Percentiles rank a stretch among this genome's conserved stretches.
Conservation (phyloP, 176 grass and related monocot genomes). For the Zoysia japonica region DNA sequence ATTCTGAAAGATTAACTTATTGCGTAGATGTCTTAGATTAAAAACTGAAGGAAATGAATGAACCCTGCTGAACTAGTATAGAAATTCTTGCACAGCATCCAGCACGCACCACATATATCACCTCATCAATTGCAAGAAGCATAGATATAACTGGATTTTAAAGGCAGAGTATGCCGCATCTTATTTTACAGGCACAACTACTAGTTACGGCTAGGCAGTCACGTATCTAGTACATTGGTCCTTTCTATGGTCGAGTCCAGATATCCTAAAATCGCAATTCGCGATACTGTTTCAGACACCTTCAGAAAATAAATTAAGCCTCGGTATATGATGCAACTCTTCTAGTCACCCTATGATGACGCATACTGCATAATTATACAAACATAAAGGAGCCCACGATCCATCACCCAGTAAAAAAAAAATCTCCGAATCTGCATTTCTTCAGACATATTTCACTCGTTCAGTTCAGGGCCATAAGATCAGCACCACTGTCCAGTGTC, state of each 20-base stretch:
- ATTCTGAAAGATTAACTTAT: conserved; percentile 1
- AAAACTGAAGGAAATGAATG: not conserved
- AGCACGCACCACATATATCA: conserved; percentile 1
- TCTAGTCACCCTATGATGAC: not conserved
- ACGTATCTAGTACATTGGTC: not conserved
- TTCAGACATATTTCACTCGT: not conserved
- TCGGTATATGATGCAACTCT: not conserved
- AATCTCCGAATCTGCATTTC: not conserved
- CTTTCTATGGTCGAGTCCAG: not conserved
- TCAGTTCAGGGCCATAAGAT: not conserved
- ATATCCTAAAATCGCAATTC: not conserved
- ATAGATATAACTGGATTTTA: not conserved
- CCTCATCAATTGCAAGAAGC: conserved; percentile 9
- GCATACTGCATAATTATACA: not conserved
- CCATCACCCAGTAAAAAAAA: not conserved
- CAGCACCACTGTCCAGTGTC: not conserved
- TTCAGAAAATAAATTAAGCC: conserved; percentile 7
- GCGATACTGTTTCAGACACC: not conserved
- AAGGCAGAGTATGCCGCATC: not conserved
- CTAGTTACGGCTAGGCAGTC: not conserved
- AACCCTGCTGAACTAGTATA: not conserved
- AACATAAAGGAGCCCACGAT: not conserved
- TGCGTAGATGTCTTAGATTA: not conserved
- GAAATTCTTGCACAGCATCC: not conserved
- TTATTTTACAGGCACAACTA: conserved; percentile 2